These are phyloP conservation scores for Albugo laibachii DNA, from an alignment of 352 stramenopile species.

Conservation along the genomic window DNA sequence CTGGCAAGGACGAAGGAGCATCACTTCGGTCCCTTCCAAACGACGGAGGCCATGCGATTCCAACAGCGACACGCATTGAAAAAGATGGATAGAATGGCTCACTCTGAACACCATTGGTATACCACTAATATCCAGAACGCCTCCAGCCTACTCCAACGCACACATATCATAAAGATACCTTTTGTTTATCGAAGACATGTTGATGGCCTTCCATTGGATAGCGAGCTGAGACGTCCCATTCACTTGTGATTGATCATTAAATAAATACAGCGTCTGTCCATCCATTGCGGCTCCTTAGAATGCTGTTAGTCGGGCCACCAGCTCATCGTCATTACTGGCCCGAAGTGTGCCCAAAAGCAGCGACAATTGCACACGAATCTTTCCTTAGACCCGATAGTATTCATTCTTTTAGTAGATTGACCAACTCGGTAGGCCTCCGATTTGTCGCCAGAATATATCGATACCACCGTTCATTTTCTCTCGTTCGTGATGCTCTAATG, in stretches of 20 bases:
- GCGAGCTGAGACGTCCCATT: conserved; percentile 41
- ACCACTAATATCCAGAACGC: conserved; percentile 26
- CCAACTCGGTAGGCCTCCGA: conserved; percentile 28
- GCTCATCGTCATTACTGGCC: conserved; percentile 21
- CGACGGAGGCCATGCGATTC: conserved; percentile 28
- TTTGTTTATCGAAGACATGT: conserved; percentile 23
- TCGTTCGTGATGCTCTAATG: conserved; percentile 15
- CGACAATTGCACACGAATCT: conserved; percentile 23
- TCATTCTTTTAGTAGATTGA: conserved; percentile 24
- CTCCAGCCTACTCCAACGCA: conserved; percentile 45
- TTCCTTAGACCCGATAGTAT: conserved; percentile 38
- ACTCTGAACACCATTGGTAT: conserved; percentile 40
- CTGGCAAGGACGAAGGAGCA: conserved; percentile 18
- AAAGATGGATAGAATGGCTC: conserved; percentile 27
- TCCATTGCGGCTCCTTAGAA: conserved; percentile 41
- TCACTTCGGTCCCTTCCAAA: conserved; percentile 23
- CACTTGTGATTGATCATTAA: conserved; percentile 18
- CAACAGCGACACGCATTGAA: conserved; percentile 38
- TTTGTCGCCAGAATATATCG: conserved; percentile 34
- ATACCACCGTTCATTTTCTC: conserved; percentile 20
- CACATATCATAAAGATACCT: conserved; percentile 40
- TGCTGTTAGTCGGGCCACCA: conserved; percentile 19
- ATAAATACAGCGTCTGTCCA: conserved; percentile 29
- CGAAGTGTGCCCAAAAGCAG: conserved; percentile 45
- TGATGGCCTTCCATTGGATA: conserved; percentile 48